A percentile compares a stretch with the other conserved stretches of the same genome.
phyloP scores from a whole-genome alignment of 2,329 filamentous ascomycete genomes.

The Penicillium crustosum region DNA sequence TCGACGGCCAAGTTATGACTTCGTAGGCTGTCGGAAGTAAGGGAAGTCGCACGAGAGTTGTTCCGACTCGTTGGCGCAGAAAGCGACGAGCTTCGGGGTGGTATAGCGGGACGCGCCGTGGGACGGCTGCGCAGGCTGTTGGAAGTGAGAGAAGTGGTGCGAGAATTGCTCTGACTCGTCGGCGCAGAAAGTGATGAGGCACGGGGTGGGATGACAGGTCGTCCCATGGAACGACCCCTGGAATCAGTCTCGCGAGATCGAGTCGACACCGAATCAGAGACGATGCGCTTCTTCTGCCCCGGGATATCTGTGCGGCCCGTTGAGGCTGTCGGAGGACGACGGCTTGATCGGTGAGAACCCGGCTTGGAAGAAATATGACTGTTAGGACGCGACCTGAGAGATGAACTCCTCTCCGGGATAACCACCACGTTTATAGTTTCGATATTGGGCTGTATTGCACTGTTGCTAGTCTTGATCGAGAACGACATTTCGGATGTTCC shows the following conservation, averaged over 20 bases:
- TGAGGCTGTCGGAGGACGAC: constrained; percentile 38
- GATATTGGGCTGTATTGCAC: constrained; percentile 29
- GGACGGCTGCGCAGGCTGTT: constrained; percentile 39
- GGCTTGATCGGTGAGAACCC: constrained; percentile 41
- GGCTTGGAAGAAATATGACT: constrained; percentile 40
- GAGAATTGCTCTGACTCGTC: constrained; percentile 47
- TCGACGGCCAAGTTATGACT: constrained; percentile 36
- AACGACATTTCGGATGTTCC: constrained; percentile 44
- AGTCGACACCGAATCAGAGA: constrained; percentile 42
- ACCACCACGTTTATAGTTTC: constrained; percentile 51
- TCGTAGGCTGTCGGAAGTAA: constrained; percentile 46
- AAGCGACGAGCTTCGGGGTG: constrained; percentile 46
- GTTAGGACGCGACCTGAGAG: constrained; percentile 40
- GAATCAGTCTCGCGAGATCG: constrained; percentile 27
- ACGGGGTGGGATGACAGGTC: constrained; percentile 41
- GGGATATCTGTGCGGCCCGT: constrained; percentile 35
- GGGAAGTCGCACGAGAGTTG: constrained; percentile 46
- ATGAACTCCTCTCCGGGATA: constrained; percentile 49
- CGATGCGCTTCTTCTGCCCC: constrained; percentile 36
- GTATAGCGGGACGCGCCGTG: constrained; percentile 36
- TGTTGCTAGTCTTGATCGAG: constrained; percentile 35
- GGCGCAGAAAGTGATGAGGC: constrained; percentile 49
- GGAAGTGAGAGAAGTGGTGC: constrained; percentile 47
- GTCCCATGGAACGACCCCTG: constrained; percentile 29
- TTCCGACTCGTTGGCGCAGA: constrained; percentile 49